Base-by-base conservation (phyloP, 257 asterid species). In the Solanum paucissectum region DNA sequence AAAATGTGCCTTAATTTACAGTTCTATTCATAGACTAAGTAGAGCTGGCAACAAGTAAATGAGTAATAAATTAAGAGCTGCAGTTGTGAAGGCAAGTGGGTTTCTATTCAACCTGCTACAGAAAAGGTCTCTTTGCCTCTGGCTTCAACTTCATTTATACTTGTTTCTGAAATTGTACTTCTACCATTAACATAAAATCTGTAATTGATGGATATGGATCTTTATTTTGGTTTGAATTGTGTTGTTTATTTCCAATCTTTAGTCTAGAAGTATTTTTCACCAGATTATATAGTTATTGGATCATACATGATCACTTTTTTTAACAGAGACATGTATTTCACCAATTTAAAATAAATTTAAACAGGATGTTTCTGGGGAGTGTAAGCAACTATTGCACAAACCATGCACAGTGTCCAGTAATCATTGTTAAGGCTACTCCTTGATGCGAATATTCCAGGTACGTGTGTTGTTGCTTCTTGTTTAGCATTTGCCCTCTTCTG, bases 311-410 rank as follows among this genome's bases (percentile, higher is more conserved):
- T 69, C 21, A 38, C 5, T 46, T 52, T 18, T 18, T 74, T 85
- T 29, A 44, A 40, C 75, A 55, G 44, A 25, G 23, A 14, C 29
- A 27, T 69, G 32, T 49, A 83, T 27, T 82, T 87, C 49, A 91
- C 58, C 21, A 8, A 25, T 79, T 83, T 60, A 32, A n/a, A 72
- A 38, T 87, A n/a, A 72, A 38, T 87, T 60, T 60, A 16, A 77
- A 68, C 91, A 92, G 94, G 93, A 92, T 92, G 94, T 92, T 92
- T 89, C 75, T 92, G 90, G 94, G 94, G 88, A 92, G 94, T 88
- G 94, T 92, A 29, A 90, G 94, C 88, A 90, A 90, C 81, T 92
- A 92, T 76, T 92, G 93, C 89, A 83, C 91, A 85, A 92, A 92
- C 87, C 91, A 76, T 76, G 94, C 94, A 32, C 89, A 87, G 81